These are phyloP conservation scores for Theileria parva DNA, from an alignment of 169 alveolate genomes.

Conservation along the genomic window DNA sequence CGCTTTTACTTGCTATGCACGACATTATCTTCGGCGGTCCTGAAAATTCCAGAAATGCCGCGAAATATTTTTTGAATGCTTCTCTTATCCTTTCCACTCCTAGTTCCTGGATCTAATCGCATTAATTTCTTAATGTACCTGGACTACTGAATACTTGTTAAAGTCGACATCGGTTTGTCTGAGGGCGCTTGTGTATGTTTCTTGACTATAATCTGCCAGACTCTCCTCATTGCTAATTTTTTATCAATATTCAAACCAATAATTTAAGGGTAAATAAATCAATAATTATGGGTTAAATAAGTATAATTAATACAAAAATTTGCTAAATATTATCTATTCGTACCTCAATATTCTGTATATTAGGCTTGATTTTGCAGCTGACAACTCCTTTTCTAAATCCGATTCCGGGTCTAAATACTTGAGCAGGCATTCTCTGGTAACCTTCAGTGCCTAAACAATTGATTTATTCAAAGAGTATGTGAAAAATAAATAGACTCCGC, in stretches of 20 bases:
- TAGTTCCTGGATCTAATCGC: conserved; percentile 20
- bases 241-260: neutral
- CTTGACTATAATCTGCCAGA: conserved; percentile 59
- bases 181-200: conserved; percentile 63
- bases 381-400: conserved; percentile 59
- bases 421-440: conserved; percentile 51
- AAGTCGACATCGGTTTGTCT: conserved; percentile 46
- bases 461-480: neutral
- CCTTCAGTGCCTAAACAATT: conserved; percentile 55
- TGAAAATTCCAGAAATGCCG: conserved; percentile 1
- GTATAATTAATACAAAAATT: no score
- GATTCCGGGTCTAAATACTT: conserved; percentile 34
- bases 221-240: conserved; percentile 60
- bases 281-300: no score
- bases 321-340: neutral
- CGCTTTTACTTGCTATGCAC: conserved; percentile 27
- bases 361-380: conserved; percentile 66
- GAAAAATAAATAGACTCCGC: neutral
- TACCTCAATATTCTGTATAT: conserved; percentile 61
- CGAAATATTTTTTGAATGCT: conserved; percentile 39
- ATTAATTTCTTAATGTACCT: conserved; percentile 9
- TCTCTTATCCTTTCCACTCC: conserved; percentile 15
- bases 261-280: neutral
- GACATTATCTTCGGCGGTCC: conserved; percentile 19
- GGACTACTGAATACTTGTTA: conserved; percentile 7